A percentile compares a stretch with the other conserved stretches of the same genome.
Conservation (phyloP, 1,284 basidiomycete genomes). For the Mycena citricolor region DNA sequence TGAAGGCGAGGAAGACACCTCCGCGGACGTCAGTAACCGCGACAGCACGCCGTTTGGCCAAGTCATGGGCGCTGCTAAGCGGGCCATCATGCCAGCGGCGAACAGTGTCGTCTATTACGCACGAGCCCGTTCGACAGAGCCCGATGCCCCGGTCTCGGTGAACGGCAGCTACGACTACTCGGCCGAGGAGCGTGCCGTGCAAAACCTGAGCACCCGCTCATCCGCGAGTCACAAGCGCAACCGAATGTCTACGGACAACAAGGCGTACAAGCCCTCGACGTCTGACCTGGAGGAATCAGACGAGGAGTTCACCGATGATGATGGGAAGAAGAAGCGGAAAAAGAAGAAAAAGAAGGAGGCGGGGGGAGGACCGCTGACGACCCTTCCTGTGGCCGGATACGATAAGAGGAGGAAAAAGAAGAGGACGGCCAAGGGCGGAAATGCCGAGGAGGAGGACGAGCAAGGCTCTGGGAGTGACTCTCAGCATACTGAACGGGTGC, state of each 20-base stretch:
- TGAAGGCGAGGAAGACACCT: slow-evolving; percentile 54
- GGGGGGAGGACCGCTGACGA: slow-evolving; percentile 57
- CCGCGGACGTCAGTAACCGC: slow-evolving; percentile 35
- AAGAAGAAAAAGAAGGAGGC: slow-evolving; percentile 58
- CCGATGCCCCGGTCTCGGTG: slow-evolving; percentile 34
- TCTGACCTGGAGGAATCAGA: slow-evolving; percentile 64
- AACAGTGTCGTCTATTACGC: slow-evolving; percentile 58
- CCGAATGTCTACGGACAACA: slow-evolving; percentile 72
- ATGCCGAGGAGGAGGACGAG: slow-evolving; percentile 37
- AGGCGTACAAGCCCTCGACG: slow-evolving; percentile 67
- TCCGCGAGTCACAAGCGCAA: slow-evolving; percentile 46
- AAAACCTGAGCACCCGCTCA: slow-evolving; percentile 38
- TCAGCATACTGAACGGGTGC: slow-evolving; percentile 40
- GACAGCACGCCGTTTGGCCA: slow-evolving; percentile 66
- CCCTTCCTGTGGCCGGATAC: slow-evolving; percentile 61
- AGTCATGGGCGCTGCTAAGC: slow-evolving; percentile 52
- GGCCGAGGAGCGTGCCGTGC: slow-evolving; percentile 67
- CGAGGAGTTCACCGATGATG: slow-evolving; percentile 55
- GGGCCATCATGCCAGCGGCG: slow-evolving; percentile 35
- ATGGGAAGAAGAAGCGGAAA: slow-evolving; percentile 49
- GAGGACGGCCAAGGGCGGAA: slow-evolving; percentile 35
- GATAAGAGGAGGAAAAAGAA: slow-evolving; percentile 55
- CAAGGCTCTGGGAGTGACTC: slow-evolving; percentile 47
- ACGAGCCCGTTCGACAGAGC: slow-evolving; percentile 56
- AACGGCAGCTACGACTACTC: slow-evolving; percentile 70